Evolutionary conservation across 31 red algal genomes (phyloP).

Genomic region (Porphyra umbilicalis): DNA sequence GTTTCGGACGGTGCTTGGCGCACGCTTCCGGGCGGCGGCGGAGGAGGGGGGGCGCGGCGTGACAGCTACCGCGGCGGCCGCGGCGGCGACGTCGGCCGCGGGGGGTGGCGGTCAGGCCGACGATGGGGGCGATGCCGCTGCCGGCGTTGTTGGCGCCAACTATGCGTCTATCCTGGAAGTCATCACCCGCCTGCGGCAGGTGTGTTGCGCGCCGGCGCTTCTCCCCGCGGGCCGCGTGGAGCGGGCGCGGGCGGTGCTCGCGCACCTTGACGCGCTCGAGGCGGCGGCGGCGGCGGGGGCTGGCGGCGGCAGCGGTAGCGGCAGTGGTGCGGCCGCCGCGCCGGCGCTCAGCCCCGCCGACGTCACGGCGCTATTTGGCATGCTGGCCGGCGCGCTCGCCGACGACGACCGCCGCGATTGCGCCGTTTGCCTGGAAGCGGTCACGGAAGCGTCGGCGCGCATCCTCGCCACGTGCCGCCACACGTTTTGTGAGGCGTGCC

Average conservation of each 20-base stretch:
- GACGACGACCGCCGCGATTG: neutral
- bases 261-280: slow-evolving; percentile 4
- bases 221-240: neutral
- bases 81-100: neutral
- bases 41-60: neutral
- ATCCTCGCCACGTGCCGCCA: neutral
- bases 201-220: slow-evolving; percentile 5
- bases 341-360: neutral
- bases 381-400: neutral
- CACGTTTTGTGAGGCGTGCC: neutral
- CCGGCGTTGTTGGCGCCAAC: neutral
- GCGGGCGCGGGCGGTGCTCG: neutral
- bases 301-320: too few species aligned
- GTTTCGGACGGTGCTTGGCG: neutral
- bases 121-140: neutral
- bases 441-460: neutral
- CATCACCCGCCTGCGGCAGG: slow-evolving; percentile 13
- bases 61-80: neutral
- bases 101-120: neutral
- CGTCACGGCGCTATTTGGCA: neutral
- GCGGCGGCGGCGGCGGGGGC: neutral
- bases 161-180: neutral
- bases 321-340: neutral
- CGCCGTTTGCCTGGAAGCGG: neutral
- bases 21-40: neutral